Evolutionary conservation across 1,284 basidiomycete species (phyloP).

Genomic region (Cerrena zonata): DNA sequence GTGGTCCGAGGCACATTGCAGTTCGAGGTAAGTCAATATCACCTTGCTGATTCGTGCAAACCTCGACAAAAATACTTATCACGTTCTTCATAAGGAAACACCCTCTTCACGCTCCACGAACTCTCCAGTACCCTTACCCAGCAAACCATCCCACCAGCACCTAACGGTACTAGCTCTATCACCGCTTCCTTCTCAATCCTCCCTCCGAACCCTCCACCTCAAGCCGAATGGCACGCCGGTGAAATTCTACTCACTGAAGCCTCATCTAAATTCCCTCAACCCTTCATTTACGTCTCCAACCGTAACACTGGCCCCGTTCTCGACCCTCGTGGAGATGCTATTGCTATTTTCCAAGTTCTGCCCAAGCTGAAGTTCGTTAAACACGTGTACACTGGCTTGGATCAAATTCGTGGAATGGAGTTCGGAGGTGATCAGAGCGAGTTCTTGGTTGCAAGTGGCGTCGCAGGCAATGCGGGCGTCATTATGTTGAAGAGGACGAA

Average conservation of each 20-base stretch:
- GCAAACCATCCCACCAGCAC: conserved; percentile 50
- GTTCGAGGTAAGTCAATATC: conserved; percentile 37
- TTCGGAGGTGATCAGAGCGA: conserved; percentile 48
- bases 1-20: conserved; percentile 62
- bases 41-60: neutral
- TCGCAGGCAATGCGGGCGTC: conserved; percentile 48
- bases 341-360: conserved; percentile 29
- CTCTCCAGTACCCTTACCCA: conserved; percentile 57
- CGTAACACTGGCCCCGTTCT: conserved; percentile 32
- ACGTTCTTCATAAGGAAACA: conserved; percentile 36
- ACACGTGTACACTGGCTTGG: conserved; percentile 58
- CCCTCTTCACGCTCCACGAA: conserved; percentile 61
- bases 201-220: conserved; percentile 44
- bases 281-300: conserved; percentile 36
- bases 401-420: conserved; percentile 60
- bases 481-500: conserved; percentile 49
- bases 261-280: conserved; percentile 26
- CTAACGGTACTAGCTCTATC: conserved; percentile 37
- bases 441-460: conserved; percentile 53
- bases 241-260: conserved; percentile 36
- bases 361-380: conserved; percentile 33
- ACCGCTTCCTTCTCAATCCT: conserved; percentile 52
- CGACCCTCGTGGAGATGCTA: conserved; percentile 33
- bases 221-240: conserved; percentile 46
- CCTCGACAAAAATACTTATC: neutral